A percentile compares a stretch with the other conserved stretches of the same genome.
Conservation (phyloP, 169 alveolate species). For the Plasmodium gonderi region DNA sequence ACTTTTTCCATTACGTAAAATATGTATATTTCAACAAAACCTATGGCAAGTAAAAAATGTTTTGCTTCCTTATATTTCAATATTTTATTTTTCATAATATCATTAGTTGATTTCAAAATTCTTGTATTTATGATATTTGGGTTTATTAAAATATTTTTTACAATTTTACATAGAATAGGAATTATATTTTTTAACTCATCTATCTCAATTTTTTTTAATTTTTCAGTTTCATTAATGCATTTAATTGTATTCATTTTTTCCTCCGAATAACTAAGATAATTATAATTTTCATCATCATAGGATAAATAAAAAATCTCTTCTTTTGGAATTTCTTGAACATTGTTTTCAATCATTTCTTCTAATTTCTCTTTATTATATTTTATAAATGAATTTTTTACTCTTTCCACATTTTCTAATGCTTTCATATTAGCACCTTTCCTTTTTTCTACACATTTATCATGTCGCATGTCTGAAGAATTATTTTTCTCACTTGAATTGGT, state of each 20-base stretch:
- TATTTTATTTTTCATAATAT: slow-evolving; percentile 61
- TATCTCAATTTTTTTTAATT: slow-evolving; percentile 19
- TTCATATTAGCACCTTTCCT: background rate
- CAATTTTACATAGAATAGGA: slow-evolving; percentile 57
- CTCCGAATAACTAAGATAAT: slow-evolving; percentile 20
- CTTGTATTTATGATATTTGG: slow-evolving; percentile 64
- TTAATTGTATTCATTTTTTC: slow-evolving; percentile 37
- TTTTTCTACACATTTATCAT: background rate
- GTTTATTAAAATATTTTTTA: slow-evolving; percentile 63
- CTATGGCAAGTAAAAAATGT: slow-evolving; percentile 27
- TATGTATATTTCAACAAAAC: slow-evolving; percentile 20
- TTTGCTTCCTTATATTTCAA: slow-evolving; percentile 34
- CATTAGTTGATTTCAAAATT: slow-evolving; percentile 62
- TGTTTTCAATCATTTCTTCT: slow-evolving; percentile 18
- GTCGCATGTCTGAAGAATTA: background rate
- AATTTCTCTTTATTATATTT: slow-evolving; percentile 50
- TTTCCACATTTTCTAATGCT: background rate
- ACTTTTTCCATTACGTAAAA: slow-evolving; percentile 60
- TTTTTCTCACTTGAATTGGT: background rate
- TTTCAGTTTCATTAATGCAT: slow-evolving; percentile 32
- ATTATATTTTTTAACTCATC: slow-evolving; percentile 28
- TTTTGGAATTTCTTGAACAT: slow-evolving; percentile 16
- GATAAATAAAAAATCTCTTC: slow-evolving; percentile 59
- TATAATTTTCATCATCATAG: background rate
- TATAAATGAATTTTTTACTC: slow-evolving; percentile 5